These are phyloP conservation scores for Colletotrichum musicola DNA, from an alignment of 2,329 filamentous ascomycete species.

Conservation along the genomic window DNA sequence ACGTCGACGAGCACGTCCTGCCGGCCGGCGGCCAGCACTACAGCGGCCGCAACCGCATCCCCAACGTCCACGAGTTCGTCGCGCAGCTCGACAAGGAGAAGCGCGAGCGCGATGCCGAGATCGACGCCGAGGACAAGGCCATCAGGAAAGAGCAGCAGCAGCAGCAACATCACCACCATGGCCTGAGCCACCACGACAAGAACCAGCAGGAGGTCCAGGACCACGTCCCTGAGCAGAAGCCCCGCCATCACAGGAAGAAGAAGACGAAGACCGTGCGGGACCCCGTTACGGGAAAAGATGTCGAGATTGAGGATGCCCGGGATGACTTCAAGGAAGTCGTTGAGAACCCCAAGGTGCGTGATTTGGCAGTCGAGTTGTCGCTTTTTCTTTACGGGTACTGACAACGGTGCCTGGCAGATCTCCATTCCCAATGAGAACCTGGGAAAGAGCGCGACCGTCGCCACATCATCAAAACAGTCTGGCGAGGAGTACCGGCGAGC, in stretches of 20 bases:
- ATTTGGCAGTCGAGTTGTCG: neutral
- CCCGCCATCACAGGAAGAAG: conserved; percentile 50
- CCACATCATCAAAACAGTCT: conserved; percentile 78
- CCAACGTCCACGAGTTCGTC: conserved; percentile 88
- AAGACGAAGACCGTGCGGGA: conserved; percentile 83
- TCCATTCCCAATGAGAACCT: conserved; percentile 93
- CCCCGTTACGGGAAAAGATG: conserved; percentile 87
- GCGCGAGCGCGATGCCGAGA: conserved; percentile 76
- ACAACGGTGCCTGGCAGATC: conserved; percentile 60
- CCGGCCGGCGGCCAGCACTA: conserved; percentile 75
- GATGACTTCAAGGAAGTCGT: conserved; percentile 76
- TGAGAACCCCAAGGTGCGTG: conserved; percentile 75
- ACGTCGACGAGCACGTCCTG: conserved; percentile 54
- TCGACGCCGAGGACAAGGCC: conserved; percentile 69
- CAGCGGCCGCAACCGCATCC: conserved; percentile 85
- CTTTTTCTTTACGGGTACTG: neutral
- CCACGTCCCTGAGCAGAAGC: conserved; percentile 53
- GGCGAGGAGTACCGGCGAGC: conserved; percentile 84
- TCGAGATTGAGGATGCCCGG: conserved; percentile 86
- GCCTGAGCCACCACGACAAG: neutral
- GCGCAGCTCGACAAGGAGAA: conserved; percentile 84
- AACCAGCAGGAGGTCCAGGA: conserved; percentile 51
- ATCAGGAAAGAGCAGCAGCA: conserved; percentile 46
- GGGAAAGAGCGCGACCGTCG: conserved; percentile 77
- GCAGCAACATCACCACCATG: conserved; percentile 17